phyloP scores from a whole-genome alignment of 495 filamentous ascomycete species.

The Penicillium atrosanguineum region DNA sequence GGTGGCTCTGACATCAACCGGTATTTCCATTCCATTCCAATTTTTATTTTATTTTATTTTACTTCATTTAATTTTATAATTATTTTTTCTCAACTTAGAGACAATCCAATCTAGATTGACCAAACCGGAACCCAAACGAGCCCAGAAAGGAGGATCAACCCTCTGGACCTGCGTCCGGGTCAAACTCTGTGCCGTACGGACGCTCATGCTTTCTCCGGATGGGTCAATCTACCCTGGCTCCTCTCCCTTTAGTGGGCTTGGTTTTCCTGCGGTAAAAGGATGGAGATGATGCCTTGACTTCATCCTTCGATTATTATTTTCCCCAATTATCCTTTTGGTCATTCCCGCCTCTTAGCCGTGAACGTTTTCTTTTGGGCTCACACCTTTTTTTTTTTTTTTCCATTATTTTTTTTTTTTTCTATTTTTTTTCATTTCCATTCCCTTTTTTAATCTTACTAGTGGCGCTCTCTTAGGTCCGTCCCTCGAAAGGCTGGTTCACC shows the following conservation, averaged over 20 bases:
- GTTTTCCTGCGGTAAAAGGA: slow-evolving; percentile 27
- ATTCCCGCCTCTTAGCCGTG: slow-evolving; percentile 20
- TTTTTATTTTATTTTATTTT: slow-evolving; percentile 1
- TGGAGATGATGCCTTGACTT: slow-evolving; percentile 46
- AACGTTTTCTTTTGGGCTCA: slow-evolving; percentile 25
- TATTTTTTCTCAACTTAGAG: slow-evolving; percentile 21
- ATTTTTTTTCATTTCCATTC: slow-evolving; percentile 1
- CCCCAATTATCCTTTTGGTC: slow-evolving; percentile 13
- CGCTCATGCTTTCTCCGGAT: slow-evolving; percentile 36
- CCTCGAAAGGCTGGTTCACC: slow-evolving; percentile 21
- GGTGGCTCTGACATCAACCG: slow-evolving; percentile 47
- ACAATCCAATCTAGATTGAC: slow-evolving; percentile 34
- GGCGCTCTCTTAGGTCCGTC: slow-evolving; percentile 11
- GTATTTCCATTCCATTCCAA: slow-evolving; percentile 22
- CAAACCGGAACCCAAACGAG: slow-evolving; percentile 41
- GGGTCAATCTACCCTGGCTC: slow-evolving; percentile 36
- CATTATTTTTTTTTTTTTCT: slow-evolving; percentile 10
- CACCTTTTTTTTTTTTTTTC: slow-evolving; percentile 16
- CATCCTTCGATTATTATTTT: slow-evolving; percentile 29
- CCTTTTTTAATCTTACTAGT: slow-evolving; percentile 1
- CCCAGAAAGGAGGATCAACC: slow-evolving; percentile 47
- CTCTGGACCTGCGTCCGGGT: slow-evolving; percentile 48
- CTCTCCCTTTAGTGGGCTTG: slow-evolving; percentile 31
- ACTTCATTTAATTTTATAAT: slow-evolving; percentile 5
- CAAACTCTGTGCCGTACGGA: slow-evolving; percentile 43